These are phyloP conservation scores for Aspergillus sergii DNA, from an alignment of 2,329 filamentous ascomycete species.

Conservation along the genomic window DNA sequence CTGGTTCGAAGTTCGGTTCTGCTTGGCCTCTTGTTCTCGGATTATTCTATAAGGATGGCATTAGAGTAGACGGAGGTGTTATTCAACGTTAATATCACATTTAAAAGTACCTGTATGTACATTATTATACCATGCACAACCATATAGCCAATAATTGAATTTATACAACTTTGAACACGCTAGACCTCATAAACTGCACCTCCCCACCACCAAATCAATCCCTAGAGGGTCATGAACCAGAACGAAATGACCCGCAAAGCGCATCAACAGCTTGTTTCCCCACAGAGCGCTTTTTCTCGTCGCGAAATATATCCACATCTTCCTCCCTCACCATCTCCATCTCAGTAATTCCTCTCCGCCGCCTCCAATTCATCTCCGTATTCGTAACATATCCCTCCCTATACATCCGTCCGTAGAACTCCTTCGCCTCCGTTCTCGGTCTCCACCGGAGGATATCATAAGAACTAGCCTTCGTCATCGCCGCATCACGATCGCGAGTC, in stretches of 20 bases:
- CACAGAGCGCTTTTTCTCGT: not conserved
- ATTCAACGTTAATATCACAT: not conserved
- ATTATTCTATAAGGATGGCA: too few relatives aligned
- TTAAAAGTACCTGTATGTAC: not conserved
- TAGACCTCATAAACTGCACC: not conserved
- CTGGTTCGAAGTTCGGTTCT: too few relatives aligned
- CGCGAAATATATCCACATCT: slow-evolving; percentile 13
- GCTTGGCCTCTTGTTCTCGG: too few relatives aligned
- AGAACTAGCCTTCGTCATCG: slow-evolving; percentile 33
- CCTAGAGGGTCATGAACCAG: not conserved
- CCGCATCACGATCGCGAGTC: slow-evolving; percentile 33
- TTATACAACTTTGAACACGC: not conserved
- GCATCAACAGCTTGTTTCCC: not conserved
- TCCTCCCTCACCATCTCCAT: slow-evolving; percentile 30
- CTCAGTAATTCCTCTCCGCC: slow-evolving; percentile 27
- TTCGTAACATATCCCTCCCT: slow-evolving; percentile 33
- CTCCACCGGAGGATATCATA: slow-evolving; percentile 40
- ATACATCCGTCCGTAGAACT: slow-evolving; percentile 30
- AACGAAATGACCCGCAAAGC: not conserved
- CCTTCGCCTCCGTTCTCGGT: slow-evolving; percentile 28
- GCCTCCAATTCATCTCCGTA: slow-evolving; percentile 40
- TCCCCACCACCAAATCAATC: not conserved
- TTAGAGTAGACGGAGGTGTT: too few relatives aligned
- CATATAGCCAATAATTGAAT: not conserved
- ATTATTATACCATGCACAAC: not conserved